Evolutionary conservation across 495 filamentous ascomycete species (phyloP).

Genomic region (Barbatosphaeria neglecta): DNA sequence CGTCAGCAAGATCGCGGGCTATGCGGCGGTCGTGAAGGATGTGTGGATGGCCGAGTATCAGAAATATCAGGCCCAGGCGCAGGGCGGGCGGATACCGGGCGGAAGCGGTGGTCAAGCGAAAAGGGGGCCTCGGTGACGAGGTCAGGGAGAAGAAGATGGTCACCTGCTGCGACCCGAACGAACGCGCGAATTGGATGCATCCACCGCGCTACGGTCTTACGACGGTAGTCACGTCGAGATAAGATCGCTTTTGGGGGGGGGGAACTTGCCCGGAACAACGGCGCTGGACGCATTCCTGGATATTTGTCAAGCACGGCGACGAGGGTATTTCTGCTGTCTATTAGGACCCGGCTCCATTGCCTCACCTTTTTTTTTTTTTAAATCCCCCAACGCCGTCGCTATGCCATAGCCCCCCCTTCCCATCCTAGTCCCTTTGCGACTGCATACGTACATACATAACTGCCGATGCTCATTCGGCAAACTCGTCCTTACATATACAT

Average conservation of each 20-base stretch:
- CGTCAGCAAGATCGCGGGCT: slow-evolving; percentile 24
- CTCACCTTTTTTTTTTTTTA: neutral
- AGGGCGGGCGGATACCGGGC: neutral
- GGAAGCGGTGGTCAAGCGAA: neutral
- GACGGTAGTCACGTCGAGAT: no score
- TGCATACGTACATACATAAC: no score
- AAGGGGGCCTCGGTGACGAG: neutral
- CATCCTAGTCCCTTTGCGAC: neutral
- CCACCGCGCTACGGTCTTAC: no score
- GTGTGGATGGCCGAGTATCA: slow-evolving; percentile 49
- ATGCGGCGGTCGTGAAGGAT: slow-evolving; percentile 37
- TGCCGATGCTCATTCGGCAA: neutral
- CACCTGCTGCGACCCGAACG: no score
- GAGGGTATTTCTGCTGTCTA: no score
- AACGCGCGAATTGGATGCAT: no score
- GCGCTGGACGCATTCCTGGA: no score
- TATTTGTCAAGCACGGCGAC: no score
- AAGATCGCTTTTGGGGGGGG: no score
- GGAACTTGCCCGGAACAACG: no score
- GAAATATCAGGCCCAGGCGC: slow-evolving; percentile 26
- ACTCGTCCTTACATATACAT: neutral
- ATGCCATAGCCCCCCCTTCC: slow-evolving; percentile 19
- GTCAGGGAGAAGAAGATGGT: neutral
- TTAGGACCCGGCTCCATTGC: neutral
- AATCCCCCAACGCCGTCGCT: slow-evolving; percentile 37